phyloP scores from a whole-genome alignment of 345 rosid species.

The Jatropha curcas region DNA sequence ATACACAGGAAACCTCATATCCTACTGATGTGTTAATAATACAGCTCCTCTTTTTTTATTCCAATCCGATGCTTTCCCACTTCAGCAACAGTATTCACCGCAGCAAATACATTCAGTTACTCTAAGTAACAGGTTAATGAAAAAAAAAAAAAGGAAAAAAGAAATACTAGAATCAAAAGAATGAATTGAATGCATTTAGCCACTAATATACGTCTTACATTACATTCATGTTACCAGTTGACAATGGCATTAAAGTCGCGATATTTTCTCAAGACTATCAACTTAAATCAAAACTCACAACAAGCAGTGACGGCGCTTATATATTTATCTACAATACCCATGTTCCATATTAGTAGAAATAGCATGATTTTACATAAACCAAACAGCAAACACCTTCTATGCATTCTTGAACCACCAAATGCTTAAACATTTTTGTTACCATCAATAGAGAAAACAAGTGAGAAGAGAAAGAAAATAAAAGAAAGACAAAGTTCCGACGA shows the following conservation, averaged over 20 bases:
- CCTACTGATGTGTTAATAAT: not conserved
- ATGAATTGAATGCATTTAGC: not conserved
- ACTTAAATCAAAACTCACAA: not conserved
- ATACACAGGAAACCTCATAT: too few relatives aligned
- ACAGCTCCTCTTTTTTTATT: too few relatives aligned
- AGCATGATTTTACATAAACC: not conserved
- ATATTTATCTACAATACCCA: too few relatives aligned
- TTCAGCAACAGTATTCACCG: too few relatives aligned
- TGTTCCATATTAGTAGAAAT: too few relatives aligned
- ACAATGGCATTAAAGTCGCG: not conserved
- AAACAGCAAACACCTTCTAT: conserved; percentile 3
- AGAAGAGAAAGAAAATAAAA: too few relatives aligned
- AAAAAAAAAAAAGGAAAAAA: too few relatives aligned
- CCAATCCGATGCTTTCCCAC: too few relatives aligned
- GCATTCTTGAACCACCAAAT: not conserved
- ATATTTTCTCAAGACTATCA: not conserved
- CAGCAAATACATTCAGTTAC: too few relatives aligned
- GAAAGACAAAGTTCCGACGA: not conserved
- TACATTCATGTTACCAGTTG: not conserved
- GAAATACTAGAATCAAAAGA: not conserved
- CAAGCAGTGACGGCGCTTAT: not conserved
- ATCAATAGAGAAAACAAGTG: not conserved
- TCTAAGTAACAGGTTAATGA: too few relatives aligned
- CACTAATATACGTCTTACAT: not conserved
- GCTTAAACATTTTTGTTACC: too few relatives aligned